Evolutionary conservation across 306 rosid genomes (phyloP).

Genomic region (Lotus japonicus): DNA sequence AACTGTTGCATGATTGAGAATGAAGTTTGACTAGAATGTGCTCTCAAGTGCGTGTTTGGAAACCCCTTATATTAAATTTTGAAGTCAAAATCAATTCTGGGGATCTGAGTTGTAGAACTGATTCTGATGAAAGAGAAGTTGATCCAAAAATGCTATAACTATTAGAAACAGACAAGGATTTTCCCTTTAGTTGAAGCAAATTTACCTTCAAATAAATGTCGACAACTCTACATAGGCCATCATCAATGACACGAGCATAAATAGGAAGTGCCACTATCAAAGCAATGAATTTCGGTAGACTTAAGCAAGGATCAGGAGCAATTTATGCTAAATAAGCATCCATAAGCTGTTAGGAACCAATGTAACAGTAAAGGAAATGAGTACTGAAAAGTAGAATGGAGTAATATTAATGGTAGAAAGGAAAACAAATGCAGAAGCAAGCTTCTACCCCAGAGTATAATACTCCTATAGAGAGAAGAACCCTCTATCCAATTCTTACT

Average conservation of each 20-base stretch:
- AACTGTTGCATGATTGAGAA: constrained; percentile 9
- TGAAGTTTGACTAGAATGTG: not conserved
- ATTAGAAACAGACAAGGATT: not conserved
- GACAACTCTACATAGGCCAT: constrained; percentile 75
- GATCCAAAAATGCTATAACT: not conserved
- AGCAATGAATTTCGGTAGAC: constrained; percentile 50
- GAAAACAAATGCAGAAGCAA: too few species aligned
- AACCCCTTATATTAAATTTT: too few species aligned
- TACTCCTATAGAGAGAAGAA: too few species aligned
- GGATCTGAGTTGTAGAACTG: too few species aligned
- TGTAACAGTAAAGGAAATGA: too few species aligned
- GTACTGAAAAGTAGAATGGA: too few species aligned
- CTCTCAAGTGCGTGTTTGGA: not conserved
- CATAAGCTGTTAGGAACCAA: too few species aligned
- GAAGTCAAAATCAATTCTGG: too few species aligned
- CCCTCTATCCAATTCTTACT: too few species aligned
- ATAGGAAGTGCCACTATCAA: constrained; percentile 75
- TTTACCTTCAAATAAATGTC: constrained; percentile 82
- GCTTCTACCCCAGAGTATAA: too few species aligned
- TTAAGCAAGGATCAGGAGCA: constrained; percentile 72
- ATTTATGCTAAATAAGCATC: constrained; percentile 88
- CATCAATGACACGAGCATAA: constrained; percentile 81
- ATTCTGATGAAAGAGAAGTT: too few species aligned
- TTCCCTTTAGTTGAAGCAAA: not conserved
- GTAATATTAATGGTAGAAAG: too few species aligned